Base-by-base conservation (phyloP, 2,329 filamentous ascomycete species). In the Gnomoniopsis sp. region DNA sequence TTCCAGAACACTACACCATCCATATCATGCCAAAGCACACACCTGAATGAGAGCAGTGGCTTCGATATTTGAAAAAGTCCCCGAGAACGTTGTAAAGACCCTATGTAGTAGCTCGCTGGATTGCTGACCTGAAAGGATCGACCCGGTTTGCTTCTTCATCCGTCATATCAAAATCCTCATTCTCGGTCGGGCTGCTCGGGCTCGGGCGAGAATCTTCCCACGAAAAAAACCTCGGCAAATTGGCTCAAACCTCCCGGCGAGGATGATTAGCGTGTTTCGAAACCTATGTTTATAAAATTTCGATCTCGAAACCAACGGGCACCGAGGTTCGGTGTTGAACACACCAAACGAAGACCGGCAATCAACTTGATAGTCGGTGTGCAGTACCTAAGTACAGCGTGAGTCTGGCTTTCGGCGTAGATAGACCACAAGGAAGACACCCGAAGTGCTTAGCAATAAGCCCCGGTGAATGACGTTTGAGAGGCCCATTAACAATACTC, bases 391-490 rank as follows among this genome's bases (percentile, higher is more conserved):
- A 63, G 67, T 68, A 41, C 51, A 38, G 10, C 59, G 63, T 2
- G 17, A 6, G 64, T 57, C 33, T 53, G 22, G 30, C 60, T 53
- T 33, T 61, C 58, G 1, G 65, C 56, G 38, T 65, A 69, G 1
- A 69, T 22, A 69, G 1, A 69, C 19, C 0, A 53, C 30, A 2
- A 61, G 22, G 65, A 67, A 71, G 17, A 67, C 36, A 11, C 60
- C n/a, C n/a, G n/a, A n/a, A n/a, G n/a, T 65, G 14, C 64, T 65
- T 33, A 60, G 43, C 60, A 67, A 69, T 2, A 64, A 7, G 59
- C 66, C 69, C 53, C 62, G 66, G 57, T 69, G 67, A 6, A 57
- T 53, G 6, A 68, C 41, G n/a, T 70, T 64, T 6, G 68, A 67
- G 22, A 41, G 14, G 56, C 67, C 67, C 66, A 71, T 12, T 64